Conservation (phyloP, 306 rosid species). For the Bauhinia variegata region DNA sequence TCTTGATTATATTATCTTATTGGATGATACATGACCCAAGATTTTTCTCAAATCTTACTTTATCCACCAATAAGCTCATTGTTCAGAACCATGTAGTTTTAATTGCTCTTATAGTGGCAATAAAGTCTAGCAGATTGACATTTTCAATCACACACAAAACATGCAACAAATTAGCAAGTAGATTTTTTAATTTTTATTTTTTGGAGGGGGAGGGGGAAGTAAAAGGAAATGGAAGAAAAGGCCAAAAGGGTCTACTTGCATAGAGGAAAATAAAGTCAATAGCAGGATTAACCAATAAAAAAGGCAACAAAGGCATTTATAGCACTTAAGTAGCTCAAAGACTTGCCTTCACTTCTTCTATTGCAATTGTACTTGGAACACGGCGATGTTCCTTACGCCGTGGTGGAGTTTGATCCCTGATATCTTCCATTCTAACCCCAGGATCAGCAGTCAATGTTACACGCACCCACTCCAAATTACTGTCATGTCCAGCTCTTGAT, state of each 20-base stretch:
- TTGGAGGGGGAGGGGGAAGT: not conserved
- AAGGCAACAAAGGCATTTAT: no score
- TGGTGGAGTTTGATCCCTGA: slow-evolving; percentile 72
- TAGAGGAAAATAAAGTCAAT: slow-evolving; percentile 28
- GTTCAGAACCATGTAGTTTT: not conserved
- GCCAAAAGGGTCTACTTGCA: slow-evolving; percentile 4
- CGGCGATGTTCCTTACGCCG: slow-evolving; percentile 97
- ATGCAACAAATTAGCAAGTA: no score
- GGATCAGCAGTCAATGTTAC: slow-evolving; percentile 86
- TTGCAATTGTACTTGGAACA: slow-evolving; percentile 96
- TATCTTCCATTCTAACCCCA: slow-evolving; percentile 85
- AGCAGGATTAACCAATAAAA: no score
- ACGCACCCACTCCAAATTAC: slow-evolving; percentile 83
- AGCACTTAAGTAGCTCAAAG: no score
- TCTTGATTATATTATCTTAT: slow-evolving; percentile 18
- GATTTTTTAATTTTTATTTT: no score
- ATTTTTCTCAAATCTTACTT: not conserved
- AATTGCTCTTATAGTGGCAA: not conserved
- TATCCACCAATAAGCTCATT: not conserved
- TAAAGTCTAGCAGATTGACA: not conserved
- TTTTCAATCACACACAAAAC: slow-evolving; percentile 2
- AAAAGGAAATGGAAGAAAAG: not conserved
- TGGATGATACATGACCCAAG: not conserved
- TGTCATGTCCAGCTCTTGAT: slow-evolving; percentile 45
- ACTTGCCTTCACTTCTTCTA: slow-evolving; percentile 93